Conservation (phyloP, 176 grass and related monocot genomes). For the Chrysopogon serrulatus region DNA sequence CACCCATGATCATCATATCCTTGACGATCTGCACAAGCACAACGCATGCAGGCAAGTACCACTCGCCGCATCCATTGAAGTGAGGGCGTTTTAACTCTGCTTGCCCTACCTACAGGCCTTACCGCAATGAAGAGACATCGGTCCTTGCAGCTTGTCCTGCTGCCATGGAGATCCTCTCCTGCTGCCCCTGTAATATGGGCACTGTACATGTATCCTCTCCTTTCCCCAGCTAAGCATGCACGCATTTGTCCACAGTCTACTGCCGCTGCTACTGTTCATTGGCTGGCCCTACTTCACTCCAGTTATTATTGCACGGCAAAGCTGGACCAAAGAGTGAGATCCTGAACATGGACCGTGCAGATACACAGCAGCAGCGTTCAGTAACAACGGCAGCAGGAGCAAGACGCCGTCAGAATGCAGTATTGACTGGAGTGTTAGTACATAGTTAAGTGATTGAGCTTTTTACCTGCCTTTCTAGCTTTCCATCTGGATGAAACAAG, state of each 20-base stretch:
- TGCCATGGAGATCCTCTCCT: slow-evolving; percentile 9
- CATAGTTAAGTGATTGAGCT: neutral
- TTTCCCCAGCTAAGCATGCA: neutral
- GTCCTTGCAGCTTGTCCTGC: slow-evolving; percentile 7
- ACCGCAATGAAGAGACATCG: neutral
- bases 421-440: neutral
- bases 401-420: neutral
- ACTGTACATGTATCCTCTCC: neutral
- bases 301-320: neutral
- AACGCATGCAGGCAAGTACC: neutral
- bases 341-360: neutral
- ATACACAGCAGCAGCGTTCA: neutral
- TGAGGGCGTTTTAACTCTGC: neutral
- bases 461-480: neutral
- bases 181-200: neutral
- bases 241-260: neutral
- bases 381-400: neutral
- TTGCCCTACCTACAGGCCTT: neutral
- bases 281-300: neutral
- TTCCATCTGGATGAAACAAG: neutral
- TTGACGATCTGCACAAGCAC: neutral
- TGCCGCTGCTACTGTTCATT: neutral
- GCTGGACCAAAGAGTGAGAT: neutral
- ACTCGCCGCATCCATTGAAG: neutral
- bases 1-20: neutral